Evolutionary conservation across 208 protist genomes (phyloP).

Genomic region (Leishmania tropica): DNA sequence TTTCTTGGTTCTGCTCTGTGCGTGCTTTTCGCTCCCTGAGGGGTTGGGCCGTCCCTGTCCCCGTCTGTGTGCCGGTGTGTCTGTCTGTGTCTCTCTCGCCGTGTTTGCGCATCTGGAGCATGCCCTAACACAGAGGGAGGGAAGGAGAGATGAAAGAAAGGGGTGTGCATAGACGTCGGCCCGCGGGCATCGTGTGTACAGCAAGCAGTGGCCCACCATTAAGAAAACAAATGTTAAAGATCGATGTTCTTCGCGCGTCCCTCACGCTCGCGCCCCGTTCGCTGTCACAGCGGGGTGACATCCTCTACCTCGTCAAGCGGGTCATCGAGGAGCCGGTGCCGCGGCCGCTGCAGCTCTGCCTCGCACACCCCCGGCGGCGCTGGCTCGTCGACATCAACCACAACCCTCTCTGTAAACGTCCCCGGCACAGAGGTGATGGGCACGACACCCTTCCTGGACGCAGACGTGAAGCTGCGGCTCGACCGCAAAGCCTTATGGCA

Average conservation of each 20-base stretch:
- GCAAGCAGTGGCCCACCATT: not conserved
- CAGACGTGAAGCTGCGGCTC: not conserved
- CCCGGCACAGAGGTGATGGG: not conserved
- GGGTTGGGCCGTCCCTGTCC: not conserved
- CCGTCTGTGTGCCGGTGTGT: not conserved
- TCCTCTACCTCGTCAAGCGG: constrained; percentile 55
- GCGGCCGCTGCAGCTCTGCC: constrained; percentile 15
- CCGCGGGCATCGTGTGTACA: not conserved
- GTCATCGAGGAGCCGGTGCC: constrained; percentile 4
- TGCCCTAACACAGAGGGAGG: not conserved
- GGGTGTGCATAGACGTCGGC: not conserved
- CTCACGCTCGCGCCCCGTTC: not conserved
- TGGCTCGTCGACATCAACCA: not conserved
- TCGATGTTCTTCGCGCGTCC: too few relatives aligned
- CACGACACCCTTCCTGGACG: not conserved
- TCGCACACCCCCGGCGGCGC: constrained; percentile 18
- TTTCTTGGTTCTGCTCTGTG: not conserved
- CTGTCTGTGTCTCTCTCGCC: not conserved
- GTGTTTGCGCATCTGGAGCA: too few relatives aligned
- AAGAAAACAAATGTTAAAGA: not conserved
- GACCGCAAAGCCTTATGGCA: not conserved
- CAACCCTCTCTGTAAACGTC: not conserved
- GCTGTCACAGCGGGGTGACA: constrained; percentile 40
- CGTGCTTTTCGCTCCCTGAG: not conserved
- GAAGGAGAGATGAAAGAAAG: too few relatives aligned